Percentiles rank a stretch among this genome's conserved stretches.
Evolutionary conservation across 1,284 basidiomycete species (phyloP).

Genomic region (Quambalaria eucalypti): DNA sequence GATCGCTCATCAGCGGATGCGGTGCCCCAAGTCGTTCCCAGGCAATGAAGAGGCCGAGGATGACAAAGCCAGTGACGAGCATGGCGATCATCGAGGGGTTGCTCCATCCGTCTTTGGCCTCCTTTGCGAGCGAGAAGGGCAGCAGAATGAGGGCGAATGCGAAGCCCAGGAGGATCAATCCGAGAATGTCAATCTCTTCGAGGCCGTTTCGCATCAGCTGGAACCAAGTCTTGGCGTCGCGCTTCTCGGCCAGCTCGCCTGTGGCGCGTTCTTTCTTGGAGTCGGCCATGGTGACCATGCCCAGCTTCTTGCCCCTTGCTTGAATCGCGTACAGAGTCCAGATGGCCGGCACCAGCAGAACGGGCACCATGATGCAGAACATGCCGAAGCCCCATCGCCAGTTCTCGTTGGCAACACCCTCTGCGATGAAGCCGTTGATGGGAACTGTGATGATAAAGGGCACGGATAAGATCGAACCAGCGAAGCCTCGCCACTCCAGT

Average conservation of each 20-base stretch:
- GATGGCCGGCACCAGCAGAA: slow-evolving; percentile 21
- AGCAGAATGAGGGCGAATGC: slow-evolving; percentile 47
- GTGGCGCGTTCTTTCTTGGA: slow-evolving; percentile 5
- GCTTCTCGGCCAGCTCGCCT: not conserved
- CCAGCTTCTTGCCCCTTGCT: slow-evolving; percentile 2
- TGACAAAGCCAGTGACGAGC: slow-evolving; percentile 46
- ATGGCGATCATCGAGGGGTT: slow-evolving; percentile 50
- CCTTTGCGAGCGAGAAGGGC: slow-evolving; percentile 45
- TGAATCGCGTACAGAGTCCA: not conserved
- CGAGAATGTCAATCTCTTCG: slow-evolving; percentile 46
- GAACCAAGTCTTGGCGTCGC: too few species aligned
- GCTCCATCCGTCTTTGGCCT: slow-evolving; percentile 41
- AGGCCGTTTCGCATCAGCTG: too few species aligned
- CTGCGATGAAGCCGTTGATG: slow-evolving; percentile 6
- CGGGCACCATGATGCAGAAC: slow-evolving; percentile 22
- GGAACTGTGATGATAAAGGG: slow-evolving; percentile 12
- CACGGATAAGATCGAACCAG: slow-evolving; percentile 9
- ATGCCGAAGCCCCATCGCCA: slow-evolving; percentile 27
- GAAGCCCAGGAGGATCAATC: slow-evolving; percentile 47
- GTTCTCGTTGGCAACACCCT: not conserved
- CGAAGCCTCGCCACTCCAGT: slow-evolving; percentile 18
- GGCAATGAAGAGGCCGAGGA: slow-evolving; percentile 45
- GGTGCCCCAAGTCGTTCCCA: slow-evolving; percentile 48
- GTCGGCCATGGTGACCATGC: slow-evolving; percentile 9
- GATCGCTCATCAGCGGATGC: slow-evolving; percentile 48